Evolutionary conservation across 2,329 filamentous ascomycete genomes (phyloP).

Genomic region (Fusarium cicatricum): DNA sequence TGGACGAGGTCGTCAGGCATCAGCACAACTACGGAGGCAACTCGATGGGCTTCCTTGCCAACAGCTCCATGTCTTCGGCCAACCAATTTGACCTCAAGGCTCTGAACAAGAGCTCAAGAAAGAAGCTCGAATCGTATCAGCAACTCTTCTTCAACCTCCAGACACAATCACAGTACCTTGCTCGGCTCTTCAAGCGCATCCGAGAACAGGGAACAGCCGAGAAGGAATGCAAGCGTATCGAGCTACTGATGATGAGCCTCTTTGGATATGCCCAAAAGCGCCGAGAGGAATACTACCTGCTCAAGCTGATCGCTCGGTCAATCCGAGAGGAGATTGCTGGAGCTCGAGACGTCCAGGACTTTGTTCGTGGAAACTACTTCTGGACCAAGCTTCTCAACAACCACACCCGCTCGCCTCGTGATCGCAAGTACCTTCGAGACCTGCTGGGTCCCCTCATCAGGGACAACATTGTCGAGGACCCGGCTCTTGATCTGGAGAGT

Average conservation of each 20-base stretch:
- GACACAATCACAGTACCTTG: constrained; percentile 94
- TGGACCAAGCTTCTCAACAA: constrained; percentile 87
- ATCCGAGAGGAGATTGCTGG: constrained; percentile 86
- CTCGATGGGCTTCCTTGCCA: constrained; percentile 83
- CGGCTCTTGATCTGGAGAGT: constrained; percentile 90
- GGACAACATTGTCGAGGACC: constrained; percentile 92
- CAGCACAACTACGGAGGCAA: constrained; percentile 96
- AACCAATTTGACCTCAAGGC: constrained; percentile 98
- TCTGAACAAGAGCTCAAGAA: constrained; percentile 93
- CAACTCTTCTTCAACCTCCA: constrained; percentile 97
- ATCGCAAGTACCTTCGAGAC: constrained; percentile 91
- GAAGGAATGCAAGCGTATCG: constrained; percentile 91
- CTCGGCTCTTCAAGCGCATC: constrained; percentile 83
- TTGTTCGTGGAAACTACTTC: constrained; percentile 88
- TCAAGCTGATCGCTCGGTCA: constrained; percentile 86
- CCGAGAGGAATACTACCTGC: constrained; percentile 93
- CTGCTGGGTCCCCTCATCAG: constrained; percentile 85
- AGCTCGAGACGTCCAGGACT: constrained; percentile 79
- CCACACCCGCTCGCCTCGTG: constrained; percentile 89
- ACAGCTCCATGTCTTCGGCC: constrained; percentile 85
- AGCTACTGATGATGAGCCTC: constrained; percentile 93
- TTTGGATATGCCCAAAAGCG: constrained; percentile 98
- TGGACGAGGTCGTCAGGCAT: constrained; percentile 96
- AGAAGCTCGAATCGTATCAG: constrained; percentile 96
- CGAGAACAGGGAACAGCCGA: constrained; percentile 86